Evolutionary conservation across 306 rosid species (phyloP).

Genomic region (Trichosanthes truncata): DNA sequence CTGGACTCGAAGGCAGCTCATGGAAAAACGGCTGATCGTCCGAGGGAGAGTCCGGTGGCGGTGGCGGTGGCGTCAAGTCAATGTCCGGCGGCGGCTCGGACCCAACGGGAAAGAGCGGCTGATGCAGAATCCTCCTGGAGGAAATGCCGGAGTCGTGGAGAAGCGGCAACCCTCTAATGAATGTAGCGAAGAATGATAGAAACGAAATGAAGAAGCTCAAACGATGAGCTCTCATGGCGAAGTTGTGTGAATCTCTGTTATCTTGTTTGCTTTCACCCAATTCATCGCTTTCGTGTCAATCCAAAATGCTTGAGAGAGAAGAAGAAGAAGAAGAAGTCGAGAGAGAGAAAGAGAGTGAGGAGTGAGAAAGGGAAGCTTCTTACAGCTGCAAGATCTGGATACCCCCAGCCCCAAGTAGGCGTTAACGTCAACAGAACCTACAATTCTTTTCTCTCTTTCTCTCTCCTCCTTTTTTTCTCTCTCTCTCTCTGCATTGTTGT

Average conservation of each 20-base stretch:
- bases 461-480: neutral
- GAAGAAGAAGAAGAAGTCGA: neutral
- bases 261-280: neutral
- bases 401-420: neutral
- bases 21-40: neutral
- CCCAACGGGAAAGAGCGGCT: conserved; percentile 33
- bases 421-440: neutral
- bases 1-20: neutral
- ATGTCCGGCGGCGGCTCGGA: conserved; percentile 7
- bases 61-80: conserved; percentile 23
- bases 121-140: conserved; percentile 62
- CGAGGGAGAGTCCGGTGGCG: conserved; percentile 23
- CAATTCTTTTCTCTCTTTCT: neutral
- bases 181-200: neutral
- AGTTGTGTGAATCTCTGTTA: neutral
- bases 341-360: neutral
- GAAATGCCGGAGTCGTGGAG: neutral
- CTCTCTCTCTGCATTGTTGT: neutral
- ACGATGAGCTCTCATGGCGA: conserved; percentile 1
- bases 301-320: neutral
- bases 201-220: neutral
- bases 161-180: neutral
- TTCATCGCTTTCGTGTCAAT: neutral
- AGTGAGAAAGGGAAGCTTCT: conserved; percentile 7
- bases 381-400: conserved; percentile 8